Base-by-base conservation (phyloP, 768 basidiomycete genomes). In the Panellus pusillus region DNA sequence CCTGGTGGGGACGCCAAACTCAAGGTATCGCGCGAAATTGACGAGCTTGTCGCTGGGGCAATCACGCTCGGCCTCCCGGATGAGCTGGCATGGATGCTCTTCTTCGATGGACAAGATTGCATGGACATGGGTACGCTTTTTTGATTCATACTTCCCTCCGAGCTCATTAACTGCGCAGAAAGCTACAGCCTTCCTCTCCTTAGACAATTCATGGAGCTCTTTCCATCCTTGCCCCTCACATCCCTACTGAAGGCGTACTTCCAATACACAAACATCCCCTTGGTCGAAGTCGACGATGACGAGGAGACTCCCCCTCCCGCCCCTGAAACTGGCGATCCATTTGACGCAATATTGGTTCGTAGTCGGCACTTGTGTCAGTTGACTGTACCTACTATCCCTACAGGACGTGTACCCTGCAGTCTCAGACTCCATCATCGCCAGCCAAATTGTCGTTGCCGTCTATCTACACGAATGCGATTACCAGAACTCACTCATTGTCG, bases 61-160 rank as follows among this genome's bases (percentile, higher is more conserved):
- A 79, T 97, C 3, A 70, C 96, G 6, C 74, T 99, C 17, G 74
- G 77, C 14, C 79, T 94, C 9, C 80, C 84, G 0, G 88, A 97
- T 62, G 87, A 91, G 63, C 66, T 86, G 20, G 93, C 90, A 0
- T 99, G 97, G 96, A 76, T 71, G 24, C 67, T 89, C 4, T 83
- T 78, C 56, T 74, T 98, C 40, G 92, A 98, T 63, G 79, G 82
- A 56, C 80, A 74, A 50, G 87, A 98, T 65, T 78, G 73, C 36
- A 83, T 82, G 24, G 75, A 76, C 6, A 74, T 91, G 8, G 79
- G 93, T 92, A 64, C 63, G 82, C 68, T 19, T 20, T 40, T 18
- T 44, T n/a, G n/a, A 14, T 38, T 38, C 18, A 45, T 60, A 13
- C 53, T 19, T 50, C 11, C 31, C 11, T 39, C 15, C 45, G 56